Conservation (phyloP, 768 basidiomycete species). For the Suillus hirtellus region DNA sequence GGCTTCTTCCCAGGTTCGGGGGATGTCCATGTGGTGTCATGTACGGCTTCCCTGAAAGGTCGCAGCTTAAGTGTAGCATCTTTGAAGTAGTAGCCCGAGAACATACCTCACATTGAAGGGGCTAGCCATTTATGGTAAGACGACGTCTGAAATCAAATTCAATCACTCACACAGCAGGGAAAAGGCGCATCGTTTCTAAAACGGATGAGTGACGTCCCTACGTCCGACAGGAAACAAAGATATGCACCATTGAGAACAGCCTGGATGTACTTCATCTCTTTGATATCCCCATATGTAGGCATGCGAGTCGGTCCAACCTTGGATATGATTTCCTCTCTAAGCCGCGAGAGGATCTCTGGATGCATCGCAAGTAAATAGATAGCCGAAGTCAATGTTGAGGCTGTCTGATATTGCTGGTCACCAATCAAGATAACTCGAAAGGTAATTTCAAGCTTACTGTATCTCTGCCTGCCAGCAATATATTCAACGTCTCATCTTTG, state of each 20-base stretch:
- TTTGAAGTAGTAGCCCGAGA: neutral
- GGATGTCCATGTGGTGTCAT: slow-evolving; percentile 27
- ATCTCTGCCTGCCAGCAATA: slow-evolving; percentile 46
- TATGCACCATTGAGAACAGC: slow-evolving; percentile 45
- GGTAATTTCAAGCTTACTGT: slow-evolving; percentile 29
- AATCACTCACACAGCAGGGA: slow-evolving; percentile 32
- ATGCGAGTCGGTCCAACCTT: slow-evolving; percentile 35
- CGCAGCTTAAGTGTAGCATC: neutral
- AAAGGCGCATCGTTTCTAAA: slow-evolving; percentile 35
- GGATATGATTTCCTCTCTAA: slow-evolving; percentile 44
- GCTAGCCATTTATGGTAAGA: neutral
- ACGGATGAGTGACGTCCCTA: neutral
- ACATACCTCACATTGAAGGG: slow-evolving; percentile 24
- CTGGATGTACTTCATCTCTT: slow-evolving; percentile 42
- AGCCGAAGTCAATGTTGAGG: slow-evolving; percentile 43
- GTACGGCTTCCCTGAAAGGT: slow-evolving; percentile 20
- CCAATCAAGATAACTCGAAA: neutral
- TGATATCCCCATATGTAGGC: slow-evolving; percentile 42
- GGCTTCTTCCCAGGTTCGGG: slow-evolving; percentile 25
- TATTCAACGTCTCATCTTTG: slow-evolving; percentile 43
- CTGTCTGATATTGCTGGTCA: slow-evolving; percentile 33
- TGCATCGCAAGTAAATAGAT: slow-evolving; percentile 50
- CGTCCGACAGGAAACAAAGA: neutral
- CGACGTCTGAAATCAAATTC: neutral
- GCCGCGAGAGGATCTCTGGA: slow-evolving; percentile 37